Percentiles rank a stretch among this genome's conserved stretches.
phyloP scores from a whole-genome alignment of 495 filamentous ascomycete genomes.

The Pseudomonodictys pantanalensis region DNA sequence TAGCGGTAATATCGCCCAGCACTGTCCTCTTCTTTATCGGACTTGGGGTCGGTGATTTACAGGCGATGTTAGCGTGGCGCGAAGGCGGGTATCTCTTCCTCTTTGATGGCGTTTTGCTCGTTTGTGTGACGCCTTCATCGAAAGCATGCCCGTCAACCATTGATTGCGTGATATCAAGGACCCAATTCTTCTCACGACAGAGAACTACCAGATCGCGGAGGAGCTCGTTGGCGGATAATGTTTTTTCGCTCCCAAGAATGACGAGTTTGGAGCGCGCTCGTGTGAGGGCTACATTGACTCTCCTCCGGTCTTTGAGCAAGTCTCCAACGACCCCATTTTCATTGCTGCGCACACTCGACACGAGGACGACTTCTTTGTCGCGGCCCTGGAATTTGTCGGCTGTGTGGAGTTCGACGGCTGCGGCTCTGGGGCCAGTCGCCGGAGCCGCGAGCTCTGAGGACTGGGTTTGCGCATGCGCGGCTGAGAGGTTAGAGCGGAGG shows the following conservation, averaged over 20 bases:
- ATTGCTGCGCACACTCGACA: slow-evolving; percentile 84
- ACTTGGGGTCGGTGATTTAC: slow-evolving; percentile 13
- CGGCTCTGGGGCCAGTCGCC: slow-evolving; percentile 19
- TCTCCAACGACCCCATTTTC: slow-evolving; percentile 77
- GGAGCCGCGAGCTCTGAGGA: slow-evolving; percentile 15
- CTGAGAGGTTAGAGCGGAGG: slow-evolving; percentile 42
- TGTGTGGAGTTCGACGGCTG: slow-evolving; percentile 84
- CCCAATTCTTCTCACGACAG: slow-evolving; percentile 71
- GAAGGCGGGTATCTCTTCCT: neutral
- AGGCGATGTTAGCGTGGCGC: neutral
- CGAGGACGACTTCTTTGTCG: slow-evolving; percentile 87
- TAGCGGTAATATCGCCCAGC: slow-evolving; percentile 14
- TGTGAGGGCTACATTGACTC: slow-evolving; percentile 95
- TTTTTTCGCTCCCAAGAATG: slow-evolving; percentile 75
- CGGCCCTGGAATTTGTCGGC: slow-evolving; percentile 94
- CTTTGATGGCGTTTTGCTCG: slow-evolving; percentile 1
- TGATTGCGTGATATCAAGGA: slow-evolving; percentile 62
- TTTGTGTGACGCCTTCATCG: slow-evolving; percentile 49
- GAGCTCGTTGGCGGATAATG: slow-evolving; percentile 72
- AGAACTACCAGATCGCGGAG: slow-evolving; percentile 69
- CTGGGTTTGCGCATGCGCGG: slow-evolving; percentile 18
- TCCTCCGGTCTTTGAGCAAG: slow-evolving; percentile 82
- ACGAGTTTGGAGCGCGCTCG: slow-evolving; percentile 85
- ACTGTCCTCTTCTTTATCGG: slow-evolving; percentile 22
- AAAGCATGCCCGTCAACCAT: slow-evolving; percentile 69